phyloP scores from a whole-genome alignment of 805 yeast genomes.

The Debaryomyces prosopidis region DNA sequence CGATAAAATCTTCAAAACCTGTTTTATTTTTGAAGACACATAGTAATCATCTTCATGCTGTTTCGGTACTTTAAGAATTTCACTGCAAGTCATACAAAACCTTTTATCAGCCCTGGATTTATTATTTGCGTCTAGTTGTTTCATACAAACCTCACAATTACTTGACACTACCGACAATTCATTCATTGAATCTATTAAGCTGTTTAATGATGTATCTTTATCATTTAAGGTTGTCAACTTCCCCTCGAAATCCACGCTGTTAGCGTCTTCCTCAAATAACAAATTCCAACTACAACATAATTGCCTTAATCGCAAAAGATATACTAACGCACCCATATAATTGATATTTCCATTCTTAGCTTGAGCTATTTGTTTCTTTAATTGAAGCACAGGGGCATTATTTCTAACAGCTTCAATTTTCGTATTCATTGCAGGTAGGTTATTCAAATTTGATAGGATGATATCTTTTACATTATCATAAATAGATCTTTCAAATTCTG shows the following conservation, averaged over 20 bases:
- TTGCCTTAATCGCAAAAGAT: constrained; percentile 37
- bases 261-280: neutral
- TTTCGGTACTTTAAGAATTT: neutral
- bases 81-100: neutral
- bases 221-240: neutral
- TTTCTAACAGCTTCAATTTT: neutral
- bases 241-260: neutral
- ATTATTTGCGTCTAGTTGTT: neutral
- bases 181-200: constrained; percentile 10
- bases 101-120: neutral
- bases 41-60: neutral
- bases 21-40: constrained; percentile 32
- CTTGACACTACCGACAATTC: constrained; percentile 18
- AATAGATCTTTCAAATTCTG: constrained; percentile 20
- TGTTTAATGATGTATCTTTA: constrained; percentile 14
- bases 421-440: neutral
- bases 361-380: neutral
- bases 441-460: neutral
- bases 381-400: neutral
- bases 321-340: constrained; percentile 24
- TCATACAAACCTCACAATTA: constrained; percentile 20
- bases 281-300: constrained; percentile 33
- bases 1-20: constrained; percentile 30
- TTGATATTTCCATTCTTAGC: neutral
- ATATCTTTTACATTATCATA: constrained; percentile 16